These are phyloP conservation scores for Backusella morwellensis DNA, from an alignment of 192 early-diverging fungal genomes.

Conservation along the genomic window DNA sequence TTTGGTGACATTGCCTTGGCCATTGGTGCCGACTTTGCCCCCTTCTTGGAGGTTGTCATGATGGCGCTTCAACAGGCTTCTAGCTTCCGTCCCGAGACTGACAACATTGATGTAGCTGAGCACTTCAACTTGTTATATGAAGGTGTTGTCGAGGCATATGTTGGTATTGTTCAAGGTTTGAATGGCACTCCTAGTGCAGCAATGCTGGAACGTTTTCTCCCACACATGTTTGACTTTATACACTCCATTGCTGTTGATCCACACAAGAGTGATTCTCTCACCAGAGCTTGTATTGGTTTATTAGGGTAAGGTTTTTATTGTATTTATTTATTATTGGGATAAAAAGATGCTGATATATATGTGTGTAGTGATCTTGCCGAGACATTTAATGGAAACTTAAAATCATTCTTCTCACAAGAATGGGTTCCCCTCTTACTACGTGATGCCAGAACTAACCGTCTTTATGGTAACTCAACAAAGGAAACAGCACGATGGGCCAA, in stretches of 20 bases:
- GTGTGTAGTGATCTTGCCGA: slow-evolving; percentile 84
- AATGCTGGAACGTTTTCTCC: slow-evolving; percentile 58
- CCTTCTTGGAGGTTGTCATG: slow-evolving; percentile 83
- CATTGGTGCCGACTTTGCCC: slow-evolving; percentile 82
- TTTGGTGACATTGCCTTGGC: slow-evolving; percentile 99
- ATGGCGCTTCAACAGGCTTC: slow-evolving; percentile 83
- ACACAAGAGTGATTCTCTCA: slow-evolving; percentile 64
- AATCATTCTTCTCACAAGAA: slow-evolving; percentile 58
- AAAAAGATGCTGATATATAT: background rate
- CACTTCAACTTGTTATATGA: slow-evolving; percentile 84
- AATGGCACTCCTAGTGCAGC: slow-evolving; percentile 71
- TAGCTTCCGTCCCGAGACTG: slow-evolving; percentile 57
- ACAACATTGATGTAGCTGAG: slow-evolving; percentile 81
- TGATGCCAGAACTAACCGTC: slow-evolving; percentile 66
- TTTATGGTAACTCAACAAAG: slow-evolving; percentile 47
- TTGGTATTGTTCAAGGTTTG: slow-evolving; percentile 94
- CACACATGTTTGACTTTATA: slow-evolving; percentile 81
- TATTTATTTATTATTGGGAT: background rate
- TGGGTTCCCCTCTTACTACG: slow-evolving; percentile 80
- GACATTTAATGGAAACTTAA: slow-evolving; percentile 76
- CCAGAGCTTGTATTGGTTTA: slow-evolving; percentile 80
- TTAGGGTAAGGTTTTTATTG: slow-evolving; percentile 57
- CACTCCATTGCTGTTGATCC: slow-evolving; percentile 59
- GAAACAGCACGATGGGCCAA: slow-evolving; percentile 70
- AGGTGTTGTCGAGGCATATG: slow-evolving; percentile 92